Evolutionary conservation across 345 rosid genomes (phyloP), one percentile per base, ranked within the genome.

Genomic region (Laguncularia racemosa): DNA sequence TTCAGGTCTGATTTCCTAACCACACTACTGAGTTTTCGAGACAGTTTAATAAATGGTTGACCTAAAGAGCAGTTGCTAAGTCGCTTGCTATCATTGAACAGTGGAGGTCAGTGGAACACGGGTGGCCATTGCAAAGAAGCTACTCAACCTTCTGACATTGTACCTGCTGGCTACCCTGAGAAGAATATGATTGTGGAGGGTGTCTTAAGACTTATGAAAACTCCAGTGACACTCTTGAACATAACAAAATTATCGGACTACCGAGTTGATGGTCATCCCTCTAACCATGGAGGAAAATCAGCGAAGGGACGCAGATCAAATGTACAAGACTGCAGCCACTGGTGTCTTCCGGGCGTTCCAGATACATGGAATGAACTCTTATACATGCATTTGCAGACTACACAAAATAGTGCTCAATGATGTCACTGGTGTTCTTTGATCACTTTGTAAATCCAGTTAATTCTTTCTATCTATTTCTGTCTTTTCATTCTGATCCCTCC

Each of bases 341-440:
- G 99, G 97, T 89, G 99, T 69, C 95, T 93, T 52, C 97, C 97
- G 17, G 96, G 97, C 13, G 81, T 87, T 69, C 97, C 96, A 21
- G 99, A 89, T 74, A 70, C 77, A 5, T 93, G 97, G 97, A 93
- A 93, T 21, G 88, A 83, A 52, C 74, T 89, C 23, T 63, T 93
- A 71, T 87, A 75, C 70, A 74, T 55, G 7, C 64, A 67, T 52
- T 46, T 65, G 56, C 65, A 43, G 20, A 40, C 6, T 18, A 52
- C 4, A 10, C 56, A 19, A 4, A 51, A 6, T 7, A 44, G 16
- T 20, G 12, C 0, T 33, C 58, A 28, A 20, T 15, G 44, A n/a
- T 16, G 12, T 28, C 16, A 16, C 19, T 14, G 20, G 43, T 18
- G 18, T 59, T 44, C 23, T 49, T 33, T 46, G 20, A 14, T 20